These are phyloP conservation scores for Penicillium coprophilum DNA, from an alignment of 495 filamentous ascomycete species.

Conservation along the genomic window DNA sequence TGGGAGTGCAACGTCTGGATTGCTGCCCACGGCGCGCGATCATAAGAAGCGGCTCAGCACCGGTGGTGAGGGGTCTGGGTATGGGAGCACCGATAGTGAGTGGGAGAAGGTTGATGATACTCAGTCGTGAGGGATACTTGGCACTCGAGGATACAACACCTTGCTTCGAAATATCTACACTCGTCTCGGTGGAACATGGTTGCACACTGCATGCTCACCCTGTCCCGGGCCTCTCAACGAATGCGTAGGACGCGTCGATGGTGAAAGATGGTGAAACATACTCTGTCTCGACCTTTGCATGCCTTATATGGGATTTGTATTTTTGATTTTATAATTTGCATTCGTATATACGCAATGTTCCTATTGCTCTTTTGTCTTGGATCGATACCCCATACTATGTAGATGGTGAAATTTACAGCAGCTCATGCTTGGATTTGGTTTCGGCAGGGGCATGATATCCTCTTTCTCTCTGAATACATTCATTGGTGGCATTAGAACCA, in stretches of 20 bases:
- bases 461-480: background rate
- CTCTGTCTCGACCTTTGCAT: background rate
- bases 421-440: slow-evolving; percentile 1
- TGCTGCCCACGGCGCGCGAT: slow-evolving; percentile 33
- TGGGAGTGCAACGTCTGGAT: slow-evolving; percentile 26
- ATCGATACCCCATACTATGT: slow-evolving; percentile 13
- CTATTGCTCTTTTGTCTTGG: slow-evolving; percentile 4
- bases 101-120: slow-evolving; percentile 56
- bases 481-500: background rate
- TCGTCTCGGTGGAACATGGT: background rate
- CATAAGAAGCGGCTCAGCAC: slow-evolving; percentile 44
- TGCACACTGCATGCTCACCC: background rate
- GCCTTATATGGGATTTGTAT: background rate
- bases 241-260: background rate
- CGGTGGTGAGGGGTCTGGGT: slow-evolving; percentile 49
- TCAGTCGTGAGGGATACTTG: slow-evolving; percentile 5
- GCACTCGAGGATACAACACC: background rate
- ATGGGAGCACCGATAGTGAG: slow-evolving; percentile 56
- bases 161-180: slow-evolving; percentile 1
- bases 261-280: slow-evolving; percentile 4
- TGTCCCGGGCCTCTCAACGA: background rate
- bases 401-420: slow-evolving; percentile 6
- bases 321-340: background rate
- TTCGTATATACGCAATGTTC: background rate
- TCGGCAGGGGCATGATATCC: background rate